A percentile compares a stretch with the other conserved stretches of the same genome.
Conservation (phyloP, 2,329 filamentous ascomycete species). For the Cladobotryum protrusum region DNA sequence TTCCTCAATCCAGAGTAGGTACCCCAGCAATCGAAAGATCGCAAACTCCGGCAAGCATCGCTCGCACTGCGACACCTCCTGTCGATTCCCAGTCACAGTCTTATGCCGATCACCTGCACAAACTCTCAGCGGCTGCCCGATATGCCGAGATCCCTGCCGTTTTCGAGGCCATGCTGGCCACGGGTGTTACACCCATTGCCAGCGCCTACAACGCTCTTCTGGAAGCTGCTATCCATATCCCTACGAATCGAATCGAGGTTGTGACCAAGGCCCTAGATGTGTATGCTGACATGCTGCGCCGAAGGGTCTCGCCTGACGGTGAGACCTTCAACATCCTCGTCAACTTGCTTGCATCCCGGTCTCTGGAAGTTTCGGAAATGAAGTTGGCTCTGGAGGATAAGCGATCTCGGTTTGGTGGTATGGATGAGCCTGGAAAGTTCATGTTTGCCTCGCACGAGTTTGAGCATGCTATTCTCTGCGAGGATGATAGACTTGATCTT, state of each 20-base stretch:
- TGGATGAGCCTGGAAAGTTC: conserved; percentile 77
- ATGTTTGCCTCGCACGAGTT: conserved; percentile 84
- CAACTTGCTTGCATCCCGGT: conserved; percentile 71
- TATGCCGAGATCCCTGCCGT: conserved; percentile 85
- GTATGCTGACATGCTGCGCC: conserved; percentile 91
- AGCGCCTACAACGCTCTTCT: conserved; percentile 90
- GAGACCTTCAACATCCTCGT: conserved; percentile 87
- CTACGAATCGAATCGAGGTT: conserved; percentile 71
- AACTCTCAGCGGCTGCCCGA: conserved; percentile 63
- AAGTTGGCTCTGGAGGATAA: conserved; percentile 74
- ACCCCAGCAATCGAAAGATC: conserved; percentile 37
- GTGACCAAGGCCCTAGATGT: conserved; percentile 90
- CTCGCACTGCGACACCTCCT: conserved; percentile 55
- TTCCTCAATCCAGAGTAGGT: conserved; percentile 33
- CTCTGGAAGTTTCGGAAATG: conserved; percentile 68
- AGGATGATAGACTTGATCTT: conserved; percentile 80
- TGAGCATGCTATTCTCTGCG: conserved; percentile 76
- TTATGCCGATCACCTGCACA: conserved; percentile 73
- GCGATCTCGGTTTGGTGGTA: conserved; percentile 74
- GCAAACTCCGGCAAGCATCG: conserved; percentile 39
- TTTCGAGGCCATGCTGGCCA: conserved; percentile 83
- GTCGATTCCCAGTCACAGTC: conserved; percentile 58
- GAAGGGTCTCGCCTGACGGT: conserved; percentile 73
- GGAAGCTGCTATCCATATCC: conserved; percentile 75
- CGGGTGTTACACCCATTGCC: conserved; percentile 73